Percentiles rank a stretch among this genome's conserved stretches.
Evolutionary conservation across 768 basidiomycete genomes (phyloP).

Genomic region (Cystoderma amianthinum): DNA sequence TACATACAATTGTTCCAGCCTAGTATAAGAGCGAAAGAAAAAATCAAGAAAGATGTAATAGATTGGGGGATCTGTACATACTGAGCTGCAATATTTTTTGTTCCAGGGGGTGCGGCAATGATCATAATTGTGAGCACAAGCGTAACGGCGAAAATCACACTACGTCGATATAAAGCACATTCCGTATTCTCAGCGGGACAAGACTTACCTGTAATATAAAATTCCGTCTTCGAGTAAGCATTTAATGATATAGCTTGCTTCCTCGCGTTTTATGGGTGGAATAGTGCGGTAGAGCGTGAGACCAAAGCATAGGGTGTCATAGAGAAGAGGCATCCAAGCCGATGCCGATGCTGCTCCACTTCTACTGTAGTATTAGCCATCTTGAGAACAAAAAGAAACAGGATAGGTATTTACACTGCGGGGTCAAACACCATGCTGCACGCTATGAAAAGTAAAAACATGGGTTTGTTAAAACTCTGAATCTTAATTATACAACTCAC

Average conservation of each 20-base stretch:
- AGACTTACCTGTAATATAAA: conserved; percentile 34
- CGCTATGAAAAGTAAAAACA: conserved; percentile 15
- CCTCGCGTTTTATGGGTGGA: conserved; percentile 23
- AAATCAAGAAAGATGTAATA: background rate
- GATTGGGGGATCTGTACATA: conserved; percentile 19
- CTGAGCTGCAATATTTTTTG: conserved; percentile 43
- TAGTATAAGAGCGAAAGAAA: background rate
- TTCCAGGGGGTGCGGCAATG: conserved; percentile 30
- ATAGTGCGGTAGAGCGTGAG: conserved; percentile 31
- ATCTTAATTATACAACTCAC: conserved; percentile 11
- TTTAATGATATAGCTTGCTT: conserved; percentile 29
- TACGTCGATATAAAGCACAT: conserved; percentile 8
- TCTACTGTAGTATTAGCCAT: conserved; percentile 12
- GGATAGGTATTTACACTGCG: conserved; percentile 19
- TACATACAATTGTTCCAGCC: background rate
- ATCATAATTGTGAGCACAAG: conserved; percentile 40
- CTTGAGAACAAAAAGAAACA: background rate
- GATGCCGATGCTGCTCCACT: conserved; percentile 35
- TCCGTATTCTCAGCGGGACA: background rate
- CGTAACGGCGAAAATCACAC: conserved; percentile 38
- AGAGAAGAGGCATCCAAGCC: conserved; percentile 43
- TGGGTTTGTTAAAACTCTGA: background rate
- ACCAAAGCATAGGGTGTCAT: conserved; percentile 34
- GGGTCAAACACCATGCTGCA: conserved; percentile 37
- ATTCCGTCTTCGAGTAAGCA: conserved; percentile 38